A percentile compares a stretch with the other conserved stretches of the same genome.
Evolutionary conservation across 2,329 filamentous ascomycete genomes (phyloP).

Genomic region (Cladosporium sp.): DNA sequence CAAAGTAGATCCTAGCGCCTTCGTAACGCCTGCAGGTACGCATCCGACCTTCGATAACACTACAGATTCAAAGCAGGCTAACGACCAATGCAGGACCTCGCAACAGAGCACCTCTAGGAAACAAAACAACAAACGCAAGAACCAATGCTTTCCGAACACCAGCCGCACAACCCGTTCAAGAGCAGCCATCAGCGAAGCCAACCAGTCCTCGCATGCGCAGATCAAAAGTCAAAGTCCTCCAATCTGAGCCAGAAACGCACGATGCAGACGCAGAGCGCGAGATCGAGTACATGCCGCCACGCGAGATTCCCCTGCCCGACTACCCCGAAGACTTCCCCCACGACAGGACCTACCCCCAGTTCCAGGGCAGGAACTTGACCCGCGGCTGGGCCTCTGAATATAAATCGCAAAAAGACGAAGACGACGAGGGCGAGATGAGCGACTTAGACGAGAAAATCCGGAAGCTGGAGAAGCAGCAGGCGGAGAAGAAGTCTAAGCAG

Average conservation of each 20-base stretch:
- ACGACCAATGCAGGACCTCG: constrained; percentile 47
- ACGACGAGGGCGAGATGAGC: constrained; percentile 59
- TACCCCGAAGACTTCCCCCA: constrained; percentile 26
- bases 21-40: constrained; percentile 77
- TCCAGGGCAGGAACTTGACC: constrained; percentile 48
- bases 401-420: constrained; percentile 36
- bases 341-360: constrained; percentile 28
- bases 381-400: constrained; percentile 47
- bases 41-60: not conserved
- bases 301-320: constrained; percentile 43
- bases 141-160: constrained; percentile 58
- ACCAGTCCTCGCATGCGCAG: constrained; percentile 52
- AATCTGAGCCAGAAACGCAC: constrained; percentile 41
- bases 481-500: constrained; percentile 18
- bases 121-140: constrained; percentile 96
- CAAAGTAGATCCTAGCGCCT: constrained; percentile 50
- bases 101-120: constrained; percentile 73
- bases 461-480: constrained; percentile 22
- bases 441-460: constrained; percentile 54
- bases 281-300: constrained; percentile 84
- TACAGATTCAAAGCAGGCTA: not conserved
- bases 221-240: constrained; percentile 56
- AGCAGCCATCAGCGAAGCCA: constrained; percentile 41
- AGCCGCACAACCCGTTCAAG: constrained; percentile 50
- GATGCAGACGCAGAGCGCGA: constrained; percentile 60